These are phyloP conservation scores for Boletus insuetus DNA, from an alignment of 768 basidiomycete genomes.

Conservation along the genomic window DNA sequence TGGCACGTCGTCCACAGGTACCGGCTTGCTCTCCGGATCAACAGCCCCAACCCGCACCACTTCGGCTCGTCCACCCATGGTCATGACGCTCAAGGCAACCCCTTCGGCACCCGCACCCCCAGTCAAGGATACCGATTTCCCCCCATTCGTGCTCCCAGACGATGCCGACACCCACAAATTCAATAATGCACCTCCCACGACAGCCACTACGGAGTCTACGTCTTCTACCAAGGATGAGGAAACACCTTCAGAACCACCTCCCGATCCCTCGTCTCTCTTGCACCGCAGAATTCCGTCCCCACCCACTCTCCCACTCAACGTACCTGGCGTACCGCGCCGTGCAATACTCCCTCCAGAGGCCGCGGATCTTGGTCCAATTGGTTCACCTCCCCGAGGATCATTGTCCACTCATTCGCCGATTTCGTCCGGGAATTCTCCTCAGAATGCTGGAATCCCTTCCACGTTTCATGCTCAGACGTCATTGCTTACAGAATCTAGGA, in stretches of 20 bases:
- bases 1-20: slow-evolving; percentile 7
- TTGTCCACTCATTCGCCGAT: slow-evolving; percentile 54
- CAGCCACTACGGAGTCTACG: neutral
- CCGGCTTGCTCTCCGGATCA: slow-evolving; percentile 46
- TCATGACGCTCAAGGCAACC: slow-evolving; percentile 66
- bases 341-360: slow-evolving; percentile 35
- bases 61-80: slow-evolving; percentile 56
- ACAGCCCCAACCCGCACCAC: slow-evolving; percentile 63
- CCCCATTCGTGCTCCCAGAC: slow-evolving; percentile 64
- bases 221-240: slow-evolving; percentile 2
- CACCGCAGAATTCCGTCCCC: slow-evolving; percentile 39
- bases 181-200: slow-evolving; percentile 1
- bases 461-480: slow-evolving; percentile 77
- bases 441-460: slow-evolving; percentile 48
- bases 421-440: slow-evolving; percentile 35
- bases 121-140: slow-evolving; percentile 71
- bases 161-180: slow-evolving; percentile 38
- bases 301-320: slow-evolving; percentile 52
- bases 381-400: slow-evolving; percentile 64
- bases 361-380: slow-evolving; percentile 78
- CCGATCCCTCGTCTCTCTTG: slow-evolving; percentile 10
- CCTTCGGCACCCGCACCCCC: slow-evolving; percentile 80
- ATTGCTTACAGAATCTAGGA: slow-evolving; percentile 35
- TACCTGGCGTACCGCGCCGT: slow-evolving; percentile 48
- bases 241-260: neutral